Base-by-base conservation (phyloP, 2,329 filamentous ascomycete species). In the Fusarium ramigenum region DNA sequence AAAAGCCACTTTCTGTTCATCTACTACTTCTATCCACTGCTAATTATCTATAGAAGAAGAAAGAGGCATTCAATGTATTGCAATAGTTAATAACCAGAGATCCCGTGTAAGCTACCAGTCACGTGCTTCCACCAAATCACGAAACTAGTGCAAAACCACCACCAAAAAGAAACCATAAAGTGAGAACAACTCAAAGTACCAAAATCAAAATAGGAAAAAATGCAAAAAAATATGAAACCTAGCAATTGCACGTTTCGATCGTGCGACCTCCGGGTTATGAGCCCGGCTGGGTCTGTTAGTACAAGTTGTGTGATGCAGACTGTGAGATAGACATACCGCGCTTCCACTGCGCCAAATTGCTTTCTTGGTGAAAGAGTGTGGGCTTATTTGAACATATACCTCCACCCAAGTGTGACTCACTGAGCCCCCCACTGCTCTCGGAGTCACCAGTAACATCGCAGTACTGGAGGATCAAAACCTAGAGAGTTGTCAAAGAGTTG, bases 171-270 rank as follows among this genome's bases (percentile, higher is more conserved):
- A 53, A 37, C 32, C 50, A 12, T 25, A 3, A 25, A 21, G 16
- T 2, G 12, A 37, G 50, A 37, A 21, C 18, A n/a, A 9, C 11
- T 39, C 9, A 9, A 28, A 28, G 5, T 7, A 53, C 18, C 12
- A 37, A 37, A 53, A 16, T 15, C 3, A 9, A 53, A 16, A 37
- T 21, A 9, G 18, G 2, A 28, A 37, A 53, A 53, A 15, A 25
- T 4, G 14, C 9, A 4, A 53, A 37, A 53, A 53, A 28, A 16
- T 7, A 11, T 16, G 32, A 53, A 53, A 21, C 34, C 23, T 56
- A 56, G 52, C 52, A 56, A 56, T 56, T 56, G 21, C 52, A 23
- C 15, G 52, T 56, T 56, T 56, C 52, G 52, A 56, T 56, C 52
- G 10, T 19, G 52, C 15, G 50, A 52, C 49, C 49, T 52, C 49